Conservation (phyloP, 192 early-diverging fungal species). For the Coemansia javaensis region DNA sequence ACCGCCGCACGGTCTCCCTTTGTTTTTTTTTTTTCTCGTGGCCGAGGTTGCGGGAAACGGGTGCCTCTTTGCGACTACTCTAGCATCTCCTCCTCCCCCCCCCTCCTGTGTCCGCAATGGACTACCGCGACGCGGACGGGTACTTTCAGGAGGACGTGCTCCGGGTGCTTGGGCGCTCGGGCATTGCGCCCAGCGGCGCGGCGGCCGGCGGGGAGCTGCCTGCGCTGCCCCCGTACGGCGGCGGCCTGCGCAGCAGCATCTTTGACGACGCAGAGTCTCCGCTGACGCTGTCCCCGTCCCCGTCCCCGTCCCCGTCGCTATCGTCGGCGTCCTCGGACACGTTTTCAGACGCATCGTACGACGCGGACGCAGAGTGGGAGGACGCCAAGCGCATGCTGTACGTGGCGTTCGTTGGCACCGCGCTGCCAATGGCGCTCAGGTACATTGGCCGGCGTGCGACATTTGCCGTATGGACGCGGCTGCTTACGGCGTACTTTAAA, state of each 20-base stretch:
- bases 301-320: no score
- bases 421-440: constrained; percentile 34
- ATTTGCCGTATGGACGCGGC: constrained; percentile 28
- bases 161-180: constrained; percentile 34
- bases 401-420: constrained; percentile 31
- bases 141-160: constrained; percentile 45
- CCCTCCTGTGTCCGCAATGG: no score
- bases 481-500: constrained; percentile 29
- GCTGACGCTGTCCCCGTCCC: neutral
- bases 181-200: constrained; percentile 3
- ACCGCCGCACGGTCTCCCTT: no score
- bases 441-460: constrained; percentile 36
- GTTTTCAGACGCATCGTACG: neutral
- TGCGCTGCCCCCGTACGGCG: constrained; percentile 17
- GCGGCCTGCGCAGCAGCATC: constrained; percentile 12
- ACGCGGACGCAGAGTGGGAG: constrained; percentile 37
- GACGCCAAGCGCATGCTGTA: constrained; percentile 41
- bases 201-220: neutral
- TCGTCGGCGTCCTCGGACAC: neutral
- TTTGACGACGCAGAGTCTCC: constrained; percentile 9
- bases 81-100: no score
- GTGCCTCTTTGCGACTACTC: no score
- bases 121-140: constrained; percentile 40
- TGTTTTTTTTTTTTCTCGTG: no score
- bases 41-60: no score